Conservation (phyloP, 2,329 filamentous ascomycete genomes). For the Cadophora gregata region DNA sequence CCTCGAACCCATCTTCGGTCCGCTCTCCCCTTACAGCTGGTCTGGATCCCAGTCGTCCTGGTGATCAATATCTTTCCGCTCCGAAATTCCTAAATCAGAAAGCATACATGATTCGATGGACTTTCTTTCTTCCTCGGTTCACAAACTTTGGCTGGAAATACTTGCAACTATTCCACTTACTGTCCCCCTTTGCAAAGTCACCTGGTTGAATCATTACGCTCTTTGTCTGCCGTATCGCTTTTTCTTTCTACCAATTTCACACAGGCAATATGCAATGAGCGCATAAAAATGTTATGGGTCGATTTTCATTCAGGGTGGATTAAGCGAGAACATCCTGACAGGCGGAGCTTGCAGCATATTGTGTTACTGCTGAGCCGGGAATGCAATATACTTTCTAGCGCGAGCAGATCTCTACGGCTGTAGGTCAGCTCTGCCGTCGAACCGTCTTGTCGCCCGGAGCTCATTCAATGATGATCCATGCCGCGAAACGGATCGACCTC, state of each 20-base stretch:
- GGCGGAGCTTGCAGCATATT: not conserved
- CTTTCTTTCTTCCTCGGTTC: not conserved
- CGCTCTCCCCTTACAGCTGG: slow-evolving; percentile 3
- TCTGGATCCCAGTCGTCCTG: not conserved
- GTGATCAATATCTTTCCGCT: not conserved
- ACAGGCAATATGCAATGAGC: slow-evolving; percentile 18
- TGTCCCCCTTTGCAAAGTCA: not conserved
- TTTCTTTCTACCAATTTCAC: not conserved
- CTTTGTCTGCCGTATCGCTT: not conserved
- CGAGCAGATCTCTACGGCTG: slow-evolving; percentile 8
- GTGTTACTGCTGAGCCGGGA: slow-evolving; percentile 1
- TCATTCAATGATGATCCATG: not conserved
- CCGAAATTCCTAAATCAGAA: too few relatives aligned
- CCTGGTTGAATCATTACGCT: not conserved
- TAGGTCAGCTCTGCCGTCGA: slow-evolving; percentile 18
- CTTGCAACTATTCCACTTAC: not conserved
- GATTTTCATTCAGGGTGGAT: not conserved
- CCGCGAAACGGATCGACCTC: not conserved
- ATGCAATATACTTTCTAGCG: slow-evolving; percentile 6
- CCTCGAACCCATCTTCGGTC: slow-evolving; percentile 10
- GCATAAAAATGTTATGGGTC: not conserved
- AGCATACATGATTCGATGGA: not conserved
- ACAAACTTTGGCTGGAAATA: not conserved
- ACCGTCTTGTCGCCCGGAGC: slow-evolving; percentile 5
- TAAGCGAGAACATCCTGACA: slow-evolving; percentile 7